These are phyloP conservation scores for Byssothecium circinans DNA, from an alignment of 2,329 filamentous ascomycete genomes.

Conservation along the genomic window DNA sequence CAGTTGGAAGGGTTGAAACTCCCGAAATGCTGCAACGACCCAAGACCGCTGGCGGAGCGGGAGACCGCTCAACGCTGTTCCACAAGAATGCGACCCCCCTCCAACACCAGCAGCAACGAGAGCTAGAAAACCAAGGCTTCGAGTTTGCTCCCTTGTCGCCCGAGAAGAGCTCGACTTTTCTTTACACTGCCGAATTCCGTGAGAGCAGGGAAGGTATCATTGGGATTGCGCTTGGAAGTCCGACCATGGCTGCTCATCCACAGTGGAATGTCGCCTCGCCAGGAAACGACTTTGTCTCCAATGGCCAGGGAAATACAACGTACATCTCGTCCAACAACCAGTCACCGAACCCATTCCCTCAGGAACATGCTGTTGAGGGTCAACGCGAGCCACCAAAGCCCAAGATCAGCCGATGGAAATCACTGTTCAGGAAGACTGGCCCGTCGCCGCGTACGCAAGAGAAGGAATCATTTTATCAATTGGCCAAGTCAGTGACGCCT, in stretches of 20 bases:
- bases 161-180: slow-evolving; percentile 31
- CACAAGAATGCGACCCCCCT: slow-evolving; percentile 40
- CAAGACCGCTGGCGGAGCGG: slow-evolving; percentile 39
- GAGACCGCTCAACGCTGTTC: slow-evolving; percentile 37
- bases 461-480: slow-evolving; percentile 39
- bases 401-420: slow-evolving; percentile 45
- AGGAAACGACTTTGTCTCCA: slow-evolving; percentile 17
- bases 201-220: slow-evolving; percentile 36
- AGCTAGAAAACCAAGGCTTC: slow-evolving; percentile 24
- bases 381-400: slow-evolving; percentile 29
- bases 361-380: slow-evolving; percentile 3
- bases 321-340: slow-evolving; percentile 19
- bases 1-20: slow-evolving; percentile 28
- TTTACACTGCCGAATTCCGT: slow-evolving; percentile 33
- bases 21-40: slow-evolving; percentile 37
- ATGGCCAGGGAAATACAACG: slow-evolving; percentile 19
- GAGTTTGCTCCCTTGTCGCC: slow-evolving; percentile 32
- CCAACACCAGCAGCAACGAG: slow-evolving; percentile 11
- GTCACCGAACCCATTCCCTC: slow-evolving; percentile 2
- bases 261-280: slow-evolving; percentile 32
- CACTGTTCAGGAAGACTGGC: slow-evolving; percentile 39
- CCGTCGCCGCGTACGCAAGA: slow-evolving; percentile 23
- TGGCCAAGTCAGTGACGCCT: slow-evolving; percentile 27
- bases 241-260: slow-evolving; percentile 28
- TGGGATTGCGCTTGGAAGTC: slow-evolving; percentile 45